A percentile compares a stretch with the other conserved stretches of the same genome.
Conservation (phyloP, 306 rosid species). For the Inga oerstediana region DNA sequence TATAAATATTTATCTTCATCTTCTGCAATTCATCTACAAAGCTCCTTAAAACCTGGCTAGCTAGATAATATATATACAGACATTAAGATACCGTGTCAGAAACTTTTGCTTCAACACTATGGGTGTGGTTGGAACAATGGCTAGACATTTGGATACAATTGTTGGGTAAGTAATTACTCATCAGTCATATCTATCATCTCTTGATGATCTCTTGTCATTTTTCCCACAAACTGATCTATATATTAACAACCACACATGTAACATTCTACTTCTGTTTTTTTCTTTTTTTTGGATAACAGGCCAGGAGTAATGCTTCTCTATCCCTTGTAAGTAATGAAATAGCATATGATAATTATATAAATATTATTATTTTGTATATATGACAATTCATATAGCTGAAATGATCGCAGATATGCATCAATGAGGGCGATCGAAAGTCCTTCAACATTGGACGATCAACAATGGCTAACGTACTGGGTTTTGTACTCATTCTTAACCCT, state of each 20-base stretch:
- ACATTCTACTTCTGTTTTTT: not conserved
- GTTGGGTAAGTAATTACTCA: slow-evolving; percentile 53
- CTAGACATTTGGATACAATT: slow-evolving; percentile 71
- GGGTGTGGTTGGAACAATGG: slow-evolving; percentile 73
- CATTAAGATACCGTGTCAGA: not conserved
- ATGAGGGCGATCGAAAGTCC: slow-evolving; percentile 92
- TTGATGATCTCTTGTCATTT: not conserved
- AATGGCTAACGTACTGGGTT: slow-evolving; percentile 96
- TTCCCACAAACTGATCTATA: not conserved
- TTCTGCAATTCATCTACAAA: slow-evolving; percentile 14
- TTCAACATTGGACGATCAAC: slow-evolving; percentile 85
- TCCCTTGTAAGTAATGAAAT: slow-evolving; percentile 73
- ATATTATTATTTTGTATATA: not conserved
- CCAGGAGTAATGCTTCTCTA: slow-evolving; percentile 87
- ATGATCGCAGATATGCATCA: slow-evolving; percentile 60
- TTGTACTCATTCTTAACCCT: slow-evolving; percentile 75
- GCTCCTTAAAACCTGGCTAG: not conserved
- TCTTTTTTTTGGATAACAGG: slow-evolving; percentile 42
- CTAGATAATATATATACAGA: not conserved
- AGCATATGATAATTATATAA: no score
- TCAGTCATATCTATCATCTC: not conserved
- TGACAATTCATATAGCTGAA: not conserved
- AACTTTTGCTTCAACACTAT: slow-evolving; percentile 36
- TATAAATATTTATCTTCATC: not conserved
- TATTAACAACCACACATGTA: not conserved